Base-by-base conservation (phyloP, 1,284 basidiomycete genomes). In the Amylostereum chailletii region DNA sequence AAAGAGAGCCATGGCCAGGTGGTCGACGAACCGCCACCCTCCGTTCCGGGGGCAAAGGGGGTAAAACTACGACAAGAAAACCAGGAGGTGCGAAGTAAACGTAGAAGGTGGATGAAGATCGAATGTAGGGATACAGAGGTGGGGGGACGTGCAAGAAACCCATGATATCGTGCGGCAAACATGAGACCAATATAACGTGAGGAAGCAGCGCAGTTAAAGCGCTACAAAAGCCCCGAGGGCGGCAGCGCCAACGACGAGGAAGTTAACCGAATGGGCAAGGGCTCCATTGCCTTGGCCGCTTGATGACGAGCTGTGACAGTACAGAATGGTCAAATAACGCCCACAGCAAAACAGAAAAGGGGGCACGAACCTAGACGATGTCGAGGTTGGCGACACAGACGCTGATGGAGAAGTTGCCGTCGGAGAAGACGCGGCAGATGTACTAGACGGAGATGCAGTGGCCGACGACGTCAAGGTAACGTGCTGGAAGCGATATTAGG, bases 141-240 rank as follows among this genome's bases (percentile, higher is more conserved):
- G 19, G 19, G 19, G 19, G 19, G 19, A 19, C 19, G 19, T 19
- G 19, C 19, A 19, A 19, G 19, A 19, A 19, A 19, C 19, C 19
- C 19, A 1, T 19, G 19, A 19, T 19, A 19, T 19, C 19, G 19
- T 19, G 19, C 19, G 39, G 5, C 30, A 10, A 19, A 5, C 10
- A 41, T 5, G 5, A 41, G 39, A 41, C 5, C 26, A 19, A 10
- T 26, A 29, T 19, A 42, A 42, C 29, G 40, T 4, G 40, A 26
- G 40, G 27, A 27, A 26, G 40, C 42, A 40, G n/a, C 8, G 33
- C 11, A 26, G 11, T 59, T 65, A 75, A 54, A 74, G 65, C 34
- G 58, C 64, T 52, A 75, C 56, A 11, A 67, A 71, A 19, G 65
- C 66, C 49, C 72, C 56, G 47, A 68, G 70, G 38, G 73, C 57